Base-by-base conservation (phyloP, 116 monocot species). In the Dioscorea cayenensis region DNA sequence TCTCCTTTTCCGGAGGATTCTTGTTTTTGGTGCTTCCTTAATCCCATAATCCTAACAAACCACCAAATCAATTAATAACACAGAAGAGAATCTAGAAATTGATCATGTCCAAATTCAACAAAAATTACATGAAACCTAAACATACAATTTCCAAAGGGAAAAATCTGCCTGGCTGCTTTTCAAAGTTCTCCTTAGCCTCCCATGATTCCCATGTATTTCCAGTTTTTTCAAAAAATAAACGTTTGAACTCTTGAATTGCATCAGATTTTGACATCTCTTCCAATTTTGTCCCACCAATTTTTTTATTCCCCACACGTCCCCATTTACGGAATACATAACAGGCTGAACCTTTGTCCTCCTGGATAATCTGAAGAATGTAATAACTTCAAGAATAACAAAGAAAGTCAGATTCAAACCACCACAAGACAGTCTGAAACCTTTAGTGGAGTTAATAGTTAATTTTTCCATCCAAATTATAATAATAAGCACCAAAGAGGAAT, bases 281-380 rank as follows among this genome's bases (percentile, higher is more conserved):
- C 65, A 97, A 79, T 69, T 90, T 93, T 4, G 29, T 81, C 18
- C 97, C 86, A 68, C 97, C 97, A 79, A 97, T 90, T 83, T 80
- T 90, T 5, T 97, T 84, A 90, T 84, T 97, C 23, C 97, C 97
- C 76, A 97, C 89, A 50, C 97, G 86, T 43, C 97, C 97, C 97
- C 97, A 97, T 70, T 97, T 97, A 10, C 93, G 82, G 70, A 97
- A 97, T 7, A 97, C 86, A 81, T 85, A 89, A 73, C 97, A 97
- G 32, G 77, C 83, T 9, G 86, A 84, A 16, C 90, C 97, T 78
- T 85, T 88, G 71, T 97, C 97, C 68, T 92, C 93, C 79, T 97
- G 72, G 70, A 97, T 97, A 63, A 97, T 65, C 79, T 97, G 97
- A 79, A 97, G 93, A 71, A 90, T 90, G 77, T 97, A 97, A 67